Percentiles rank a stretch among this genome's conserved stretches.
phyloP scores from a whole-genome alignment of 2,329 filamentous ascomycete species.

The Simplicillium sp. region DNA sequence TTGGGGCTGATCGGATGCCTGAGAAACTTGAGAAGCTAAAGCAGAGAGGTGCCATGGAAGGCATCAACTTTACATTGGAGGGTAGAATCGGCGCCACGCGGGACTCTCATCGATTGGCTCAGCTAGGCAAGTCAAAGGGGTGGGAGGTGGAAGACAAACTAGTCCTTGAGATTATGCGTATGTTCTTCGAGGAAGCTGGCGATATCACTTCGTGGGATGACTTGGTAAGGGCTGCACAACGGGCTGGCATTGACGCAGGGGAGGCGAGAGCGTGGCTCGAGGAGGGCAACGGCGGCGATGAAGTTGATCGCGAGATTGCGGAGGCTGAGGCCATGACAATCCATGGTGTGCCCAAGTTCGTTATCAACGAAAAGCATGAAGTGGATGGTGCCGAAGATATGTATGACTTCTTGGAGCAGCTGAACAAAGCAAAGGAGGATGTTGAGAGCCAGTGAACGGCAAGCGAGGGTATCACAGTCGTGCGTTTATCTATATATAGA shows the following conservation, averaged over 20 bases:
- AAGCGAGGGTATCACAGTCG: background rate
- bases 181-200: constrained; percentile 56
- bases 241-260: constrained; percentile 40
- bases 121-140: constrained; percentile 48
- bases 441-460: constrained; percentile 6
- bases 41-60: constrained; percentile 50
- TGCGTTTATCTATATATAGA: background rate
- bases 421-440: constrained; percentile 39
- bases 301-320: constrained; percentile 47
- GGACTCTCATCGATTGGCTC: constrained; percentile 62
- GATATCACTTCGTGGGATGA: constrained; percentile 51
- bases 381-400: constrained; percentile 66
- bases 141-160: constrained; percentile 46
- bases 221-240: constrained; percentile 40
- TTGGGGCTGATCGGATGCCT: constrained; percentile 52
- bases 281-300: constrained; percentile 41
- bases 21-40: constrained; percentile 49
- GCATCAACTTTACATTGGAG: constrained; percentile 60
- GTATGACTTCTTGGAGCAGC: constrained; percentile 54
- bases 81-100: constrained; percentile 33
- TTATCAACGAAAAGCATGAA: constrained; percentile 57
- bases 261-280: constrained; percentile 46
- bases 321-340: constrained; percentile 42
- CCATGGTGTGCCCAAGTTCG: constrained; percentile 65
- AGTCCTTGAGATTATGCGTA: constrained; percentile 52